Percentiles rank a stretch among this genome's conserved stretches.
These are phyloP conservation scores for Diospyros lotus DNA, from an alignment of 148 eudicot genomes.

Conservation along the genomic window DNA sequence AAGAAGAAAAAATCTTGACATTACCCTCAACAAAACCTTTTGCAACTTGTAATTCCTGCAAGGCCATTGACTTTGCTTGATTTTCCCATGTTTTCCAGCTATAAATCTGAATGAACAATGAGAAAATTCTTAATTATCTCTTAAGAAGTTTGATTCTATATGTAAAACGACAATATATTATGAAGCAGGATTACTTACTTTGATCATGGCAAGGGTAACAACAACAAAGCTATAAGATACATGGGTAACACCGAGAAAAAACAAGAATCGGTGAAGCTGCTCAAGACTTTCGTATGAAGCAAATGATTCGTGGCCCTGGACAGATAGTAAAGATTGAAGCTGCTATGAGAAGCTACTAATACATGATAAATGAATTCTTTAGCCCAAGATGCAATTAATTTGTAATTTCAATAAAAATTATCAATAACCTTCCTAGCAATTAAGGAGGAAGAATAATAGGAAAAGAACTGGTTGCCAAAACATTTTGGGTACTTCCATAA, in stretches of 20 bases:
- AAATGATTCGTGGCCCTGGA: slow-evolving; percentile 67
- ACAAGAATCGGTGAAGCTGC: slow-evolving; percentile 76
- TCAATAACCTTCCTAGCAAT: background rate
- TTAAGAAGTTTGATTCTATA: background rate
- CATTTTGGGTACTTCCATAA: background rate
- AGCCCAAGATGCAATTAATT: background rate
- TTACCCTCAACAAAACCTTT: background rate
- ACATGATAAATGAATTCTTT: background rate
- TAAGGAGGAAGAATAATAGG: background rate
- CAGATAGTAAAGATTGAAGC: background rate
- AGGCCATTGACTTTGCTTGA: slow-evolving; percentile 43
- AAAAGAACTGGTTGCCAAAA: background rate
- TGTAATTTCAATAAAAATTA: background rate
- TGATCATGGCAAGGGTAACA: slow-evolving; percentile 58
- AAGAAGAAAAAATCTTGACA: background rate
- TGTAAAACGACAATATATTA: background rate
- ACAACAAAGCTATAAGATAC: slow-evolving; percentile 62
- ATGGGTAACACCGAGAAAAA: slow-evolving; percentile 69
- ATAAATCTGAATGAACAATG: slow-evolving; percentile 47
- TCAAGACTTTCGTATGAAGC: slow-evolving; percentile 75
- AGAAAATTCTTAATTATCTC: background rate
- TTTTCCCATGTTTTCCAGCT: slow-evolving; percentile 86
- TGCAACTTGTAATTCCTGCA: slow-evolving; percentile 33
- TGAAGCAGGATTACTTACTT: slow-evolving; percentile 27
- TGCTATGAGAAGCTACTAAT: background rate